phyloP scores from a whole-genome alignment of 2,329 filamentous ascomycete species.

The Fusarium cyanostomum region DNA sequence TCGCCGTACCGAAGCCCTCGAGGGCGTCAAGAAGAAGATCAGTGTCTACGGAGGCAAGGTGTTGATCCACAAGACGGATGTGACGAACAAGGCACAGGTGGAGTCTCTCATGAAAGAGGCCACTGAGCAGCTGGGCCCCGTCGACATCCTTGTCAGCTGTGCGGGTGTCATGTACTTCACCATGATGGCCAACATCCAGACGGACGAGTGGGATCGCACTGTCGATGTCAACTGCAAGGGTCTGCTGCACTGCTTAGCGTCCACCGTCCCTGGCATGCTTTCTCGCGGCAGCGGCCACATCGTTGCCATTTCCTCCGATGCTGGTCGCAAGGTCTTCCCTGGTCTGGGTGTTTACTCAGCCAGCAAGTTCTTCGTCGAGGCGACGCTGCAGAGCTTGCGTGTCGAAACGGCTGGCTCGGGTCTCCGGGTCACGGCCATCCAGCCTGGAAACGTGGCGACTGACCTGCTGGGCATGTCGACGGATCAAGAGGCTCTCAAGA shows the following conservation, averaged over 20 bases:
- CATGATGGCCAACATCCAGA: constrained; percentile 81
- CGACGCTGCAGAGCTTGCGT: constrained; percentile 77
- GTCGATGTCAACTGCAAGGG: constrained; percentile 91
- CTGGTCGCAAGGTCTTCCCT: constrained; percentile 83
- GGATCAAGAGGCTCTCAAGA: constrained; percentile 79
- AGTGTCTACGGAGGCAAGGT: constrained; percentile 68
- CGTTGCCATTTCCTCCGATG: constrained; percentile 84
- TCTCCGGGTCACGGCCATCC: constrained; percentile 76
- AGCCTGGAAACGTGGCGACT: constrained; percentile 81
- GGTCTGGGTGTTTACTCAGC: constrained; percentile 84
- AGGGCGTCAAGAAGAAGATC: constrained; percentile 71
- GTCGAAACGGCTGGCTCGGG: constrained; percentile 80
- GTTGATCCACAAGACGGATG: constrained; percentile 75
- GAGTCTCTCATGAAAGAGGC: constrained; percentile 70
- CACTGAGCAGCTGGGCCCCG: constrained; percentile 70
- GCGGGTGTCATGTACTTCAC: constrained; percentile 91
- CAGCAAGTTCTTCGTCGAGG: constrained; percentile 87
- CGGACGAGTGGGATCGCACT: constrained; percentile 81
- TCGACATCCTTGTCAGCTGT: constrained; percentile 83
- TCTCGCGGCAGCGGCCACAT: constrained; percentile 75
- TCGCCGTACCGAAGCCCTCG: constrained; percentile 74
- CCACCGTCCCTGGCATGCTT: constrained; percentile 77
- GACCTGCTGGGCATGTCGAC: constrained; percentile 79
- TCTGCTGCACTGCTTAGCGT: constrained; percentile 75
- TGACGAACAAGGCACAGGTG: constrained; percentile 73